Base-by-base conservation (phyloP, 768 basidiomycete species). In the Myochromella boudieri region DNA sequence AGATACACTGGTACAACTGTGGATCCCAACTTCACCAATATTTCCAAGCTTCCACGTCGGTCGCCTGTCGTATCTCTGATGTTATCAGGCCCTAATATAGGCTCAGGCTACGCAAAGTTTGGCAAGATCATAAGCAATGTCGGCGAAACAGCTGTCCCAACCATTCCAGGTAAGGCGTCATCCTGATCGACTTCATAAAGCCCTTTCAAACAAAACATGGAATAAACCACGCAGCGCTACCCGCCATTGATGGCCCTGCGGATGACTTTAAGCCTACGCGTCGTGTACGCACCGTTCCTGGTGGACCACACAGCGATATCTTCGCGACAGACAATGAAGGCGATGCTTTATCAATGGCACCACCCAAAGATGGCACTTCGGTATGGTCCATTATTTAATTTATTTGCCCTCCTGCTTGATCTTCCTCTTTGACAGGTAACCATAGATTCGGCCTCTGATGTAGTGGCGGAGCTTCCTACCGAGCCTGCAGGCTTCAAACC, bases 1-100 rank as follows among this genome's bases (percentile, higher is more conserved):
- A 89, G 87, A 64, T 85, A 87, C 59, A 77, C 81, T 27, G 87
- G 85, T 14, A 80, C 75, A 26, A 88, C 87, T 10, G 82, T 90
- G 27, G 88, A 91, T 59, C 77, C 87, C 34, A 85, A 86, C 65
- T 85, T 85, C 56, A 64, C 65, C 31, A 90, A 85, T 57, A 85
- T 91, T 40, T 71, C 74, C 57, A 90, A 89, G 61, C 75, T 91
- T 31, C 88, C 88, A 21, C 77, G 88, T 89, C 70, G 25, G 74
- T 62, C 26, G 44, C 39, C 42, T 9, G 26, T 14, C 29, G 26
- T 40, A 10, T 24, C 39, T 18, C n/a, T 21, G 29, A 18, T 21
- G 14, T 4, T 20, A 11, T 20, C 27, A 6, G 50, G 46, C n/a
- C 32, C 42, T 26, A 36, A 37, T 17, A n/a, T n/a, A n/a, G n/a